Percentiles rank a stretch among this genome's conserved stretches.
These are phyloP conservation scores for Metarhizium brunneum DNA, from an alignment of 2,329 filamentous ascomycete genomes.

Conservation along the genomic window DNA sequence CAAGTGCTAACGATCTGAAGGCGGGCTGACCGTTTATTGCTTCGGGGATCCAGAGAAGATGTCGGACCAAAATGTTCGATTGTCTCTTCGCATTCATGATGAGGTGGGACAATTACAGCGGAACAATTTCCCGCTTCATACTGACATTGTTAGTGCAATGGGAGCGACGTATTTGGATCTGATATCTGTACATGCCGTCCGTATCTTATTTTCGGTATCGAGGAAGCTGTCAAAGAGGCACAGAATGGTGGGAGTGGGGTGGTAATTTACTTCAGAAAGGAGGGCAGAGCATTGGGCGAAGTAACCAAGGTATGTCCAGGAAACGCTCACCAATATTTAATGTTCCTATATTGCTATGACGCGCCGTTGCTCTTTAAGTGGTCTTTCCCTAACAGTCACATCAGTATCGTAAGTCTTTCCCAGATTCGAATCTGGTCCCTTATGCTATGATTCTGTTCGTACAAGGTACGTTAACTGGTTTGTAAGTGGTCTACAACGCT, in stretches of 20 bases:
- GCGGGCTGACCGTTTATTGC: conserved; percentile 90
- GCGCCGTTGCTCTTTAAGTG: neutral
- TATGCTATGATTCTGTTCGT: conserved; percentile 4
- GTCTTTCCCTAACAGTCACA: neutral
- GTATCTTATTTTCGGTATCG: conserved; percentile 93
- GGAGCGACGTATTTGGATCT: conserved; percentile 93
- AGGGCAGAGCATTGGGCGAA: conserved; percentile 87
- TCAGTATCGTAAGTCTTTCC: conserved; percentile 35
- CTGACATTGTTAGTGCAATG: conserved; percentile 59
- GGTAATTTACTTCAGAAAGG: conserved; percentile 98
- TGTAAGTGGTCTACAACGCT: conserved; percentile 61
- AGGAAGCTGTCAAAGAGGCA: conserved; percentile 94
- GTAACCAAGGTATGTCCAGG: conserved; percentile 70
- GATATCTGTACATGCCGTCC: conserved; percentile 97
- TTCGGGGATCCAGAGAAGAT: conserved; percentile 94
- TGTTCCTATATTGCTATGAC: neutral
- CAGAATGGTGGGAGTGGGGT: conserved; percentile 89
- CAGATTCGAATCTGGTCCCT: neutral
- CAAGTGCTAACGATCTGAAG: conserved; percentile 20
- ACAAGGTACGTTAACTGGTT: conserved; percentile 7
- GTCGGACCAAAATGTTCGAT: conserved; percentile 70
- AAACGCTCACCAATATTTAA: neutral
- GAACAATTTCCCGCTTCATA: neutral
- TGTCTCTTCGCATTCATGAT: conserved; percentile 75
- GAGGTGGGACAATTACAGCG: conserved; percentile 32